A percentile compares a stretch with the other conserved stretches of the same genome.
Evolutionary conservation across 176 grass and related monocot genomes (phyloP).

Genomic region (Phragmites australis): DNA sequence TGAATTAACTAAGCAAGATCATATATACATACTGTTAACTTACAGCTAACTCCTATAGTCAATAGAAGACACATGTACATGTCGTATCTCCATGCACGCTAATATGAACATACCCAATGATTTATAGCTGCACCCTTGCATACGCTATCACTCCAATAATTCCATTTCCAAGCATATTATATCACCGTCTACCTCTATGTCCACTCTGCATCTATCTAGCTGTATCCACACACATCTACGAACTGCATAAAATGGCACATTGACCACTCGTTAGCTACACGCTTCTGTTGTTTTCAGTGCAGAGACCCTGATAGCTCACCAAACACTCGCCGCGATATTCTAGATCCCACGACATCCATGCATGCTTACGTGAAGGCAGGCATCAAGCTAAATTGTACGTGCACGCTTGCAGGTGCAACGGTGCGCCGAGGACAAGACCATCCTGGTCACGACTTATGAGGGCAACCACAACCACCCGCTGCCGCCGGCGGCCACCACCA

Average conservation of each 20-base stretch:
- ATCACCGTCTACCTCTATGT: not conserved
- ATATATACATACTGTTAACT: conserved; percentile 1
- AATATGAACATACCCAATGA: not conserved
- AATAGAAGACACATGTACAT: no score
- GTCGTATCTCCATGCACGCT: not conserved
- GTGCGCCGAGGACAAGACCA: conserved; percentile 73
- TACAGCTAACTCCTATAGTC: no score
- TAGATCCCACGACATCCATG: not conserved
- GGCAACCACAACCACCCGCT: conserved; percentile 86
- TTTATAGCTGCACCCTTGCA: not conserved
- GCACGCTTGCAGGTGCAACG: conserved; percentile 66
- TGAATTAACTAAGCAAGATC: conserved; percentile 7
- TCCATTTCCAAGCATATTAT: not conserved
- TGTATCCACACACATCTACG: not conserved
- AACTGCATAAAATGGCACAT: not conserved
- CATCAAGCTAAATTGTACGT: not conserved
- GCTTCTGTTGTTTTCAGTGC: not conserved
- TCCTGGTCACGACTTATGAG: conserved; percentile 81
- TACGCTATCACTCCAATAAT: not conserved
- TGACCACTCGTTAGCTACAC: not conserved
- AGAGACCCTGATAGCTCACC: conserved; percentile 14
- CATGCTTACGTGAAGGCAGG: not conserved
- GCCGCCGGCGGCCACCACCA: conserved; percentile 69
- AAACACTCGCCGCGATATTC: not conserved
- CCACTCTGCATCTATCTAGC: not conserved